phyloP scores from a whole-genome alignment of 805 yeast genomes.

The Wickerhamomyces pijperi region DNA sequence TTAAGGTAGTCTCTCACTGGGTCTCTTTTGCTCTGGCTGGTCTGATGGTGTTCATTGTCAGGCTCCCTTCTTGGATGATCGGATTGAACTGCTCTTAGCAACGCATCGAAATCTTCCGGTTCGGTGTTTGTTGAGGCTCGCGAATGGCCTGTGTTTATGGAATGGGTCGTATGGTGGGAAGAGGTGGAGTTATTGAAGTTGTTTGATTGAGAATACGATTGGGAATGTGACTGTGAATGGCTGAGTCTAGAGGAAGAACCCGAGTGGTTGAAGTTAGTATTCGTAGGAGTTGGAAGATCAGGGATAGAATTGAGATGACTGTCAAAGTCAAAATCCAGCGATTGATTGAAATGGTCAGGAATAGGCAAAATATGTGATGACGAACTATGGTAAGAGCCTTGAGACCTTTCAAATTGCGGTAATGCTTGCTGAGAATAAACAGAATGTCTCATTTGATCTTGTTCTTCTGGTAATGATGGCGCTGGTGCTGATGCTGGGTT shows the following conservation, averaged over 20 bases:
- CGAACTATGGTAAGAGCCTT: neutral
- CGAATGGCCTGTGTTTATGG: slow-evolving; percentile 5
- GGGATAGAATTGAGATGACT: neutral
- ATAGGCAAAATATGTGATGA: too few species aligned
- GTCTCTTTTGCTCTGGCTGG: too few species aligned
- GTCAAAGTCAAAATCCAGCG: neutral
- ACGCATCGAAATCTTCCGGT: slow-evolving; percentile 19
- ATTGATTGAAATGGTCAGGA: neutral
- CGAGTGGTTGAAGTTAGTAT: neutral
- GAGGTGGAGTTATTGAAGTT: slow-evolving; percentile 1
- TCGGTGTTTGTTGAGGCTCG: too few species aligned
- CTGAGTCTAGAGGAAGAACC: neutral
- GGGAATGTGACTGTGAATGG: neutral
- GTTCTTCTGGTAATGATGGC: neutral
- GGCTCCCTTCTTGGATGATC: slow-evolving; percentile 20
- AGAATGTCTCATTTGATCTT: neutral
- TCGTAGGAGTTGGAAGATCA: neutral
- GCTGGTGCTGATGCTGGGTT: slow-evolving; percentile 1
- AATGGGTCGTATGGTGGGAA: neutral
- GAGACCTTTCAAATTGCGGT: slow-evolving; percentile 4
- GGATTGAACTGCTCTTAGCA: slow-evolving; percentile 23
- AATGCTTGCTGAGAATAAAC: neutral
- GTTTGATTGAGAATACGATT: slow-evolving; percentile 1
- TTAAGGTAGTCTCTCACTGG: too few species aligned
- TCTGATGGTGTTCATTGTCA: too few species aligned